phyloP scores from a whole-genome alignment of 805 yeast genomes.

The Maudiozyma turicensis region DNA sequence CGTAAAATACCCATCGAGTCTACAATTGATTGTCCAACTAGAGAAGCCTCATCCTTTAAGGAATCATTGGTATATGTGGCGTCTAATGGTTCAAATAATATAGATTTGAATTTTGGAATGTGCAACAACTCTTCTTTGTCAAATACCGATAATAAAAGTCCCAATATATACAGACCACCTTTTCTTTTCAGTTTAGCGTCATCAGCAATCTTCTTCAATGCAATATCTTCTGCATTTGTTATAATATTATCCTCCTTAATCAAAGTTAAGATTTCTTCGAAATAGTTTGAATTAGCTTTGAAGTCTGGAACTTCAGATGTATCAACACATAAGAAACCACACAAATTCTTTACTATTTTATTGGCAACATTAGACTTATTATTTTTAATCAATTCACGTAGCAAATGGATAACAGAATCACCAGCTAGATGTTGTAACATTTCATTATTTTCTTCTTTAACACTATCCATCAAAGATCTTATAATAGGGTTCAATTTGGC shows the following conservation, averaged over 20 bases:
- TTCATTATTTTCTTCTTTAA: slow-evolving; percentile 62
- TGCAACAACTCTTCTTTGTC: slow-evolving; percentile 44
- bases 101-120: slow-evolving; percentile 55
- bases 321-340: slow-evolving; percentile 91
- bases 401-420: slow-evolving; percentile 51
- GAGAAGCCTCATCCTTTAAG: slow-evolving; percentile 2
- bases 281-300: slow-evolving; percentile 46
- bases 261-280: slow-evolving; percentile 57
- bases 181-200: slow-evolving; percentile 73
- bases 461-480: slow-evolving; percentile 83
- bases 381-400: slow-evolving; percentile 43
- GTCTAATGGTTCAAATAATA: slow-evolving; percentile 58
- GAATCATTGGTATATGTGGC: slow-evolving; percentile 24
- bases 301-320: slow-evolving; percentile 94
- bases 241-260: slow-evolving; percentile 65
- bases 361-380: slow-evolving; percentile 71
- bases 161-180: slow-evolving; percentile 72
- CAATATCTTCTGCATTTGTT: slow-evolving; percentile 51
- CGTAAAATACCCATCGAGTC: slow-evolving; percentile 80
- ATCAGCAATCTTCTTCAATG: slow-evolving; percentile 52
- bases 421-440: slow-evolving; percentile 68
- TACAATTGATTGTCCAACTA: slow-evolving; percentile 66
- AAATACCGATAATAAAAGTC: slow-evolving; percentile 44
- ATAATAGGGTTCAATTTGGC: slow-evolving; percentile 81
- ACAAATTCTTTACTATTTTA: slow-evolving; percentile 79